Conservation (phyloP, 805 yeast species). For the Cyberlindnera mississippiensis region DNA sequence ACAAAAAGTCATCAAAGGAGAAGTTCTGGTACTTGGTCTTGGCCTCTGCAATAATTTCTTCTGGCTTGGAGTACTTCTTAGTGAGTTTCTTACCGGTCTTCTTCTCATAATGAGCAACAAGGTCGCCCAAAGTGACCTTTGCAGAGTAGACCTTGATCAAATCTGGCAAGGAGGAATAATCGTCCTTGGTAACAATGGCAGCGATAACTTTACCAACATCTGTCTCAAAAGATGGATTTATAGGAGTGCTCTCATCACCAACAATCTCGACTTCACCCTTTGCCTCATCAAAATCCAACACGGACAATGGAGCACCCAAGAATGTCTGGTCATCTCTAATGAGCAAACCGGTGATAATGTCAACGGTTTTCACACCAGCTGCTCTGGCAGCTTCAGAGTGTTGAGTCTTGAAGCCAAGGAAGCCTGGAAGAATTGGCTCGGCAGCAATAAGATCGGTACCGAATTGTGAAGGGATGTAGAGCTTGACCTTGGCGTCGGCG, state of each 20-base stretch:
- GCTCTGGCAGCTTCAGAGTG: conserved; percentile 39
- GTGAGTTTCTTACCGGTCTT: conserved; percentile 33
- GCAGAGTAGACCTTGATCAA: conserved; percentile 40
- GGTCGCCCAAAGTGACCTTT: conserved; percentile 35
- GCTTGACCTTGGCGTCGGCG: conserved; percentile 39
- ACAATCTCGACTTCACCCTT: conserved; percentile 33
- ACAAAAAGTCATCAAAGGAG: conserved; percentile 32
- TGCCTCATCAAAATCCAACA: conserved; percentile 36
- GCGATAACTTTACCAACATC: conserved; percentile 46
- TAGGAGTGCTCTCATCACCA: conserved; percentile 37
- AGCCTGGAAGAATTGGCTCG: conserved; percentile 31
- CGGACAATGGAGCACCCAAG: conserved; percentile 26
- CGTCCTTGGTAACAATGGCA: conserved; percentile 34
- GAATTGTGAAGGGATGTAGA: conserved; percentile 59
- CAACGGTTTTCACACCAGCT: conserved; percentile 45
- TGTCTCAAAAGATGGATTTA: conserved; percentile 34
- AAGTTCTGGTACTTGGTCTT: conserved; percentile 30
- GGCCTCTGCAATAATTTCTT: conserved; percentile 32
- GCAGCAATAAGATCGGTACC: conserved; percentile 42
- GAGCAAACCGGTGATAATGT: conserved; percentile 38
- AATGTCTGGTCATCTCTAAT: conserved; percentile 28
- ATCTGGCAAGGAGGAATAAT: conserved; percentile 40
- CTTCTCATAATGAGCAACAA: conserved; percentile 39
- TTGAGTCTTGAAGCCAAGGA: conserved; percentile 30
- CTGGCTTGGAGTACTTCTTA: conserved; percentile 30